phyloP scores from a whole-genome alignment of 2,329 filamentous ascomycete genomes.

The Ophiocordyceps robertsii region DNA sequence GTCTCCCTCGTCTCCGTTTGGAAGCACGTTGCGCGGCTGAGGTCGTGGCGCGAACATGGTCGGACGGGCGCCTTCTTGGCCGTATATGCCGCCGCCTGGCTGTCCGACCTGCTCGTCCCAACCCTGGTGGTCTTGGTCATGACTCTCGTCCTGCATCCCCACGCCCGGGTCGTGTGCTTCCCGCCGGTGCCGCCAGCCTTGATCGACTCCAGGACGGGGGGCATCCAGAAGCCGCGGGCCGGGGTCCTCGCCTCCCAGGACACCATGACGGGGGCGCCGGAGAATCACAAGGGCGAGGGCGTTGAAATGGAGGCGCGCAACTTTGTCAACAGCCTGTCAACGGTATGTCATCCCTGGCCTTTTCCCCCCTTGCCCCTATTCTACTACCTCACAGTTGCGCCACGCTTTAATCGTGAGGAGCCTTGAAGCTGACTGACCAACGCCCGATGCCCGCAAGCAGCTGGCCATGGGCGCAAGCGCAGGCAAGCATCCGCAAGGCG shows the following conservation, averaged over 20 bases:
- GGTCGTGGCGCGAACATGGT: slow-evolving; percentile 64
- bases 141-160: slow-evolving; percentile 51
- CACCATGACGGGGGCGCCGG: slow-evolving; percentile 67
- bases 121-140: slow-evolving; percentile 45
- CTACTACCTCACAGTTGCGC: neutral
- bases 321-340: slow-evolving; percentile 56
- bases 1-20: slow-evolving; percentile 50
- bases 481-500: slow-evolving; percentile 60
- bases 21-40: slow-evolving; percentile 63
- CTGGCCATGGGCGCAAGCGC: slow-evolving; percentile 63
- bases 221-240: slow-evolving; percentile 62
- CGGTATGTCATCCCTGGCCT: slow-evolving; percentile 13
- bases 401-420: neutral
- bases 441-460: slow-evolving; percentile 16
- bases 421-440: slow-evolving; percentile 18
- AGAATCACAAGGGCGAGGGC: slow-evolving; percentile 72
- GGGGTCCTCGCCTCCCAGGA: slow-evolving; percentile 65
- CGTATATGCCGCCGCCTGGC: slow-evolving; percentile 53
- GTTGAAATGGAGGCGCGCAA: slow-evolving; percentile 74
- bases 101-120: slow-evolving; percentile 57
- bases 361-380: neutral
- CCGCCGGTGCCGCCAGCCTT: slow-evolving; percentile 66
- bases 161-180: slow-evolving; percentile 50
- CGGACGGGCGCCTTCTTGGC: slow-evolving; percentile 51
- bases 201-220: slow-evolving; percentile 56